A percentile compares a stretch with the other conserved stretches of the same genome.
Evolutionary conservation across 805 yeast genomes (phyloP).

Genomic region (Cyberlindnera maclurae): DNA sequence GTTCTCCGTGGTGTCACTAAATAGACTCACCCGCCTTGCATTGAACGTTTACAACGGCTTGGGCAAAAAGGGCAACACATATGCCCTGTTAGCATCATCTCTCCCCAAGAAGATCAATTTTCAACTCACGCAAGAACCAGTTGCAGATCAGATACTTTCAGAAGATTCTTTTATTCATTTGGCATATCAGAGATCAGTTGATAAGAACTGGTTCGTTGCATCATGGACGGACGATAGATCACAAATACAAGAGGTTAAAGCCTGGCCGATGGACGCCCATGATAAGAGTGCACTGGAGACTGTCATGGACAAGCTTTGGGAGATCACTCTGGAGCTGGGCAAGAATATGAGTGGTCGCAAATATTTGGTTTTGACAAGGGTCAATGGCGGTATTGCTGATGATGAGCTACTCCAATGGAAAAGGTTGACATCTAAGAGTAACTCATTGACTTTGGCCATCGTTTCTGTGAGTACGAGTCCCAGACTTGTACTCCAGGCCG

Average conservation of each 20-base stretch:
- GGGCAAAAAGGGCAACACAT: slow-evolving; percentile 30
- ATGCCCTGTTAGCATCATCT: slow-evolving; percentile 34
- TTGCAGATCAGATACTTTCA: slow-evolving; percentile 32
- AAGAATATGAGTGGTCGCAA: slow-evolving; percentile 32
- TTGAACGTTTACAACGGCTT: slow-evolving; percentile 53
- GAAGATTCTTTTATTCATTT: slow-evolving; percentile 79
- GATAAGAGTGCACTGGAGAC: slow-evolving; percentile 38
- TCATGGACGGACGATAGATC: slow-evolving; percentile 91
- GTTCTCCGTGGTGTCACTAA: slow-evolving; percentile 26
- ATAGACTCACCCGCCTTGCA: slow-evolving; percentile 37
- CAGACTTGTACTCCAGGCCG: slow-evolving; percentile 31
- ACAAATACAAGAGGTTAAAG: slow-evolving; percentile 46
- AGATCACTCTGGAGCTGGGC: slow-evolving; percentile 41
- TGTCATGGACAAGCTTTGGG: slow-evolving; percentile 64
- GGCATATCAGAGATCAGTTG: slow-evolving; percentile 76
- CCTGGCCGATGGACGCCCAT: slow-evolving; percentile 47
- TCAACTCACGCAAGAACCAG: slow-evolving; percentile 32
- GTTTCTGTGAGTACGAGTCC: slow-evolving; percentile 60
- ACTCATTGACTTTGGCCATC: slow-evolving; percentile 56
- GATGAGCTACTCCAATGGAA: slow-evolving; percentile 80
- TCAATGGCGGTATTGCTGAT: slow-evolving; percentile 71
- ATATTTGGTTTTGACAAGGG: slow-evolving; percentile 59
- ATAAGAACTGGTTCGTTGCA: slow-evolving; percentile 77
- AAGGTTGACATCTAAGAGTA: slow-evolving; percentile 50
- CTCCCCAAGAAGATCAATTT: slow-evolving; percentile 38